phyloP scores from a whole-genome alignment of 2,329 filamentous ascomycete species.

The Penicillium capsulatum region DNA sequence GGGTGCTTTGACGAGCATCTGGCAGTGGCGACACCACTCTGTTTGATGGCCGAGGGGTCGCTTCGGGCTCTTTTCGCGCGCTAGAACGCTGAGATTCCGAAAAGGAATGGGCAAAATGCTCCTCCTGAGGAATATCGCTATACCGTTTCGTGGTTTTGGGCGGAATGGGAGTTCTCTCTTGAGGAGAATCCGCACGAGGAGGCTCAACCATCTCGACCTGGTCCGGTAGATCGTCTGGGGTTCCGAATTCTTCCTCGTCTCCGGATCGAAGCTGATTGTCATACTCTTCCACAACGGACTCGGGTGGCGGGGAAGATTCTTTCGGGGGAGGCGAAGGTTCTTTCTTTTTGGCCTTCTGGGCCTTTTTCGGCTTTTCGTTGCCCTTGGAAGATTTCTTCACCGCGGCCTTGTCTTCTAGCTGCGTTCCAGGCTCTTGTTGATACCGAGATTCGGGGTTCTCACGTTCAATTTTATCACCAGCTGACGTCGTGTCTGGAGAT shows the following conservation, averaged over 20 bases:
- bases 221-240: conserved; percentile 18
- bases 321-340: conserved; percentile 10
- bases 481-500: background rate
- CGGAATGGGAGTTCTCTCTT: conserved; percentile 28
- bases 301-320: background rate
- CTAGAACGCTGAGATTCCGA: conserved; percentile 23
- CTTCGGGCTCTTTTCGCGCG: conserved; percentile 8
- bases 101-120: conserved; percentile 32
- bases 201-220: conserved; percentile 20
- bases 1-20: conserved; percentile 44
- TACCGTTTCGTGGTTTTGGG: conserved; percentile 37
- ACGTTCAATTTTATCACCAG: conserved; percentile 8
- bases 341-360: conserved; percentile 31
- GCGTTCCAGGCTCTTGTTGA: conserved; percentile 31
- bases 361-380: conserved; percentile 23
- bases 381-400: conserved; percentile 28
- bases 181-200: conserved; percentile 15
- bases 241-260: conserved; percentile 18
- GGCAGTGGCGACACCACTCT: conserved; percentile 27
- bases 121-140: conserved; percentile 37
- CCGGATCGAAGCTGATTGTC: conserved; percentile 8
- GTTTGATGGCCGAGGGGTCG: conserved; percentile 8
- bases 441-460: conserved; percentile 28
- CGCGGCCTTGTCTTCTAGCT: conserved; percentile 14
- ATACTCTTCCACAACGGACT: conserved; percentile 6